These are phyloP conservation scores for Hypoxylon sp. DNA, from an alignment of 2,329 filamentous ascomycete genomes.

Conservation along the genomic window DNA sequence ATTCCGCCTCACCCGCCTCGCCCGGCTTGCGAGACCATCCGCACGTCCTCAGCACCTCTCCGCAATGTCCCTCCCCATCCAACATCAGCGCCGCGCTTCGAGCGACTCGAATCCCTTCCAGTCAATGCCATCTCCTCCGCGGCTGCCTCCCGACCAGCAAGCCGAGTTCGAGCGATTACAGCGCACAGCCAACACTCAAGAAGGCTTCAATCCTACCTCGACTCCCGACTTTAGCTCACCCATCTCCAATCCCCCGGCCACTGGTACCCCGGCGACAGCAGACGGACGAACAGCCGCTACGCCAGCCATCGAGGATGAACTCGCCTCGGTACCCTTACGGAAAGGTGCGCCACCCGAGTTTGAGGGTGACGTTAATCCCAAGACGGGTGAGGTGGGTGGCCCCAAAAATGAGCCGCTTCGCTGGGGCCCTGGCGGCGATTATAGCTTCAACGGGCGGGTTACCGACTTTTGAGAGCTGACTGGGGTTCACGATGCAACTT, in stretches of 20 bases:
- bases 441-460: slow-evolving; percentile 95
- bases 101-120: slow-evolving; percentile 62
- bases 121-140: slow-evolving; percentile 78
- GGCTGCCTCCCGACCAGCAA: slow-evolving; percentile 77
- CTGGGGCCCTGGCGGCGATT: slow-evolving; percentile 82
- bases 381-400: slow-evolving; percentile 94
- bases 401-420: slow-evolving; percentile 96
- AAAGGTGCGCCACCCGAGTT: slow-evolving; percentile 89
- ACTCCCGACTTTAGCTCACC: slow-evolving; percentile 40
- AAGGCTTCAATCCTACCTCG: slow-evolving; percentile 51
- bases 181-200: slow-evolving; percentile 63
- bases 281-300: slow-evolving; percentile 11
- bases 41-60: not conserved
- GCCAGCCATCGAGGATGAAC: slow-evolving; percentile 16
- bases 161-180: slow-evolving; percentile 79
- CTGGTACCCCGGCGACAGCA: not conserved
- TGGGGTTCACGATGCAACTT: no score
- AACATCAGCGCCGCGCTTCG: slow-evolving; percentile 50
- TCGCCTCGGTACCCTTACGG: slow-evolving; percentile 55
- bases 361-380: slow-evolving; percentile 89
- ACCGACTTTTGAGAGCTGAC: slow-evolving; percentile 78
- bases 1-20: slow-evolving; percentile 32
- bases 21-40: slow-evolving; percentile 18
- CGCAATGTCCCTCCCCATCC: not conserved
- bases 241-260: not conserved